Base-by-base conservation (phyloP, 2,329 filamentous ascomycete species). In the Verticillium zaregamsianum region DNA sequence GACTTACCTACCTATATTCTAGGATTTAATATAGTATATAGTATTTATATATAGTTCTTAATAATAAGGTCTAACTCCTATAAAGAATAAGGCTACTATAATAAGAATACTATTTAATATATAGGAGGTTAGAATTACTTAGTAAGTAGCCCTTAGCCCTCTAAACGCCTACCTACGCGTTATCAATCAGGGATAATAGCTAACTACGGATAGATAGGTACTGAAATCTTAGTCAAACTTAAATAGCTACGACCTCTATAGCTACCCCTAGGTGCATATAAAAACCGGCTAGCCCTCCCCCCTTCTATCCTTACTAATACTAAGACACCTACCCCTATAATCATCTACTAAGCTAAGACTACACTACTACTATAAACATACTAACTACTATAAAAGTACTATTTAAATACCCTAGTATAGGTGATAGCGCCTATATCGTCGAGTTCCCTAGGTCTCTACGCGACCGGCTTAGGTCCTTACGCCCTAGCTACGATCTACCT, bases 91-190 rank as follows among this genome's bases (percentile, higher is more conserved):
- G n/a, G n/a, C n/a, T n/a, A n/a, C n/a, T n/a, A n/a, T n/a, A n/a
- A n/a, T n/a, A n/a, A n/a, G n/a, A 5, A 5, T 55, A 62, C 60
- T 61, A 40, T 59, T 59, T 40, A 37, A 59, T 59, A 55, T 55
- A 65, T 40, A 35, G 15, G 15, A 55, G n/a, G n/a, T n/a, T 49
- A 59, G 25, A 59, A 55, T 62, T 57, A 59, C 59, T 60, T 28
- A 20, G 61, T 58, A 55, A 60, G 55, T 39, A 61, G 57, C 40
- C 58, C 62, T 55, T 57, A 28, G n/a, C n/a, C 14, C 55, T n/a
- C 15, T 59, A 61, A 33, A 55, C 31, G 58, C 52, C 57, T 32
- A 59, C n/a, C 39, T 59, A 33, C 5, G 58, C 33, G 49, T 57
- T 56, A n/a, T 57, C 17, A 60, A 33, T 33, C 9, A 33, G 32